phyloP scores from a whole-genome alignment of 768 basidiomycete species.

The Tephrocybe sp. region DNA sequence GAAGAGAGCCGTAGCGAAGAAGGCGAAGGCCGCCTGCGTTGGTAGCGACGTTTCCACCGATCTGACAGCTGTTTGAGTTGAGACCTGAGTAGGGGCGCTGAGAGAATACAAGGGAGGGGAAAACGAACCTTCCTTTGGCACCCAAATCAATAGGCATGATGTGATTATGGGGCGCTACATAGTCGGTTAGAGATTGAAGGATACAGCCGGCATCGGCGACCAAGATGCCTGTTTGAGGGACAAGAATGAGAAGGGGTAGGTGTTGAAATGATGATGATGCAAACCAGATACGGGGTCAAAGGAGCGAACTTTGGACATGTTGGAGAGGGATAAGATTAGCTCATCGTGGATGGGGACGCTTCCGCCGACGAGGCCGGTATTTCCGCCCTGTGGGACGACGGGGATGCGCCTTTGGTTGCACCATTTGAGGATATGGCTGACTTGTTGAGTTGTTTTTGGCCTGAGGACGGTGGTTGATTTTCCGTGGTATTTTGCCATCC shows the following conservation, averaged over 20 bases:
- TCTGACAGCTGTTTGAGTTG: conserved; percentile 73
- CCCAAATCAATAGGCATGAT: conserved; percentile 97
- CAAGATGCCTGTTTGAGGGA: conserved; percentile 62
- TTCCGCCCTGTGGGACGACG: conserved; percentile 97
- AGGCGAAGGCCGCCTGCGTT: conserved; percentile 97
- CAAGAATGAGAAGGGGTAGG: conserved; percentile 4
- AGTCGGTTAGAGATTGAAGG: conserved; percentile 82
- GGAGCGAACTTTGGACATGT: conserved; percentile 77
- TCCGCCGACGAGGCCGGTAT: conserved; percentile 96
- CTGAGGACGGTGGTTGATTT: conserved; percentile 80
- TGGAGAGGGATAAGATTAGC: conserved; percentile 78
- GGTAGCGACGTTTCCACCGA: conserved; percentile 95
- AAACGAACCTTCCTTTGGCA: conserved; percentile 85
- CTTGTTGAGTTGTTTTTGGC: conserved; percentile 84
- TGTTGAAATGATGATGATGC: conserved; percentile 17
- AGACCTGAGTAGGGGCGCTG: conserved; percentile 1
- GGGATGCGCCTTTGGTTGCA: conserved; percentile 80
- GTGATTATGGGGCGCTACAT: conserved; percentile 82
- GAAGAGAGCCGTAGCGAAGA: conserved; percentile 90
- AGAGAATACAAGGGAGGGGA: not conserved
- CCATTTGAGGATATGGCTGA: conserved; percentile 83
- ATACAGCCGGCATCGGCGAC: conserved; percentile 95
- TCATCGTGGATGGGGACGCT: conserved; percentile 88
- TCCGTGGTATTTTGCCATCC: conserved; percentile 96
- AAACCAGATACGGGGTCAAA: conserved; percentile 83